Percentiles rank a stretch among this genome's conserved stretches.
Evolutionary conservation across 768 basidiomycete genomes (phyloP).

Genomic region (Steccherinum ochraceum): DNA sequence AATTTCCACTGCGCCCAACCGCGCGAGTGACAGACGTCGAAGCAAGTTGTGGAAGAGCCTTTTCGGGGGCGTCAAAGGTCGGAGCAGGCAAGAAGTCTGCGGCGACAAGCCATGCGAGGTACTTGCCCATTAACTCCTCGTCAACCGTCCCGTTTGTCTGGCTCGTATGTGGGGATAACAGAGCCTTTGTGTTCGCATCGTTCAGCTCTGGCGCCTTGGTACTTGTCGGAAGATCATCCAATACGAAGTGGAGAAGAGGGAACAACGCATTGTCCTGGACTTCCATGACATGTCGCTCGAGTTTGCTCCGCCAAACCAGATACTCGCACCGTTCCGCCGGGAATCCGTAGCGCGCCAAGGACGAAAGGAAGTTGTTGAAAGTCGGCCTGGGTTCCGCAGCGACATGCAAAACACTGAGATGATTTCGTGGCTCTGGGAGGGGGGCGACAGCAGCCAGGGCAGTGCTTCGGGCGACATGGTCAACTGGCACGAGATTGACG

Average conservation of each 20-base stretch:
- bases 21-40: slow-evolving; percentile 43
- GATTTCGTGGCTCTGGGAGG: slow-evolving; percentile 28
- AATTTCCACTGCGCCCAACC: slow-evolving; percentile 58
- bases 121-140: slow-evolving; percentile 72
- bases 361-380: slow-evolving; percentile 79
- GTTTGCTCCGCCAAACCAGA: slow-evolving; percentile 81
- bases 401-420: slow-evolving; percentile 69
- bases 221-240: slow-evolving; percentile 95
- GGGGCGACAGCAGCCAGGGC: slow-evolving; percentile 66
- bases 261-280: slow-evolving; percentile 95
- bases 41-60: slow-evolving; percentile 41
- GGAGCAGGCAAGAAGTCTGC: slow-evolving; percentile 76
- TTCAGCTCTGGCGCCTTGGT: slow-evolving; percentile 92
- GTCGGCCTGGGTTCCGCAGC: slow-evolving; percentile 82
- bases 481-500: slow-evolving; percentile 97
- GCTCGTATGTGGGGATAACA: slow-evolving; percentile 42
- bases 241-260: slow-evolving; percentile 93
- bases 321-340: slow-evolving; percentile 77
- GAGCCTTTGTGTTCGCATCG: slow-evolving; percentile 70
- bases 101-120: slow-evolving; percentile 87
- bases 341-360: slow-evolving; percentile 78
- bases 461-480: slow-evolving; percentile 86
- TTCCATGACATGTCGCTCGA: slow-evolving; percentile 94
- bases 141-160: slow-evolving; percentile 55
- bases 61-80: slow-evolving; percentile 28